Conservation (phyloP, 768 basidiomycete genomes). For the Tephrocybe rancida region DNA sequence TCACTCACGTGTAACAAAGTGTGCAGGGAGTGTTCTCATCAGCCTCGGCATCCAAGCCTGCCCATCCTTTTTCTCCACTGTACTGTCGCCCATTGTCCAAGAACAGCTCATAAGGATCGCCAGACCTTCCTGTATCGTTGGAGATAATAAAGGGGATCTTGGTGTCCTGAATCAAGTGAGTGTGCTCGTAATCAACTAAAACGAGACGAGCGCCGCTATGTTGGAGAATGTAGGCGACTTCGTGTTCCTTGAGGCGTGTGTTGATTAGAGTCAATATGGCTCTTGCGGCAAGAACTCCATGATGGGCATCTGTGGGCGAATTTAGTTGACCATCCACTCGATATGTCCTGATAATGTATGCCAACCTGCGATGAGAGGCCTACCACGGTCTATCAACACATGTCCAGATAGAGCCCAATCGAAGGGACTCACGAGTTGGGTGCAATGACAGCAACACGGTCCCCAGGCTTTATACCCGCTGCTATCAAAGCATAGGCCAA, state of each 20-base stretch:
- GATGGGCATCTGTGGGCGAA: conserved; percentile 61
- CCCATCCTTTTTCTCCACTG: conserved; percentile 77
- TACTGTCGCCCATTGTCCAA: conserved; percentile 63
- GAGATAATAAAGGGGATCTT: conserved; percentile 61
- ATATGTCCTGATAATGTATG: neutral
- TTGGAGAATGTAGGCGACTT: conserved; percentile 80
- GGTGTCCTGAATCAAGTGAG: conserved; percentile 53
- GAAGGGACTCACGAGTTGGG: conserved; percentile 69
- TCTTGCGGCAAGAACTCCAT: conserved; percentile 76
- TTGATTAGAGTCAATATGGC: conserved; percentile 78
- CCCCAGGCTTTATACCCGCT: conserved; percentile 74
- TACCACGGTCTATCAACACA: conserved; percentile 22
- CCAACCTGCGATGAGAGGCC: conserved; percentile 72
- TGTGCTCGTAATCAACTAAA: conserved; percentile 76
- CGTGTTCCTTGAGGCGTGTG: conserved; percentile 74
- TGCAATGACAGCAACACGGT: conserved; percentile 80
- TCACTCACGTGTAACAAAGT: conserved; percentile 78
- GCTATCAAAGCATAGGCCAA: conserved; percentile 80
- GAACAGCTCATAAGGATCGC: conserved; percentile 84
- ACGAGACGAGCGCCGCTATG: conserved; percentile 78
- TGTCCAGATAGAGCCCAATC: neutral
- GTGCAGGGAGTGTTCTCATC: conserved; percentile 71
- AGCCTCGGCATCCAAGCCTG: conserved; percentile 64
- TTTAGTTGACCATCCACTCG: neutral
- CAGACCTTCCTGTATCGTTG: conserved; percentile 65